These are phyloP conservation scores for Brassica nigra DNA, from an alignment of 345 rosid species.

Conservation along the genomic window DNA sequence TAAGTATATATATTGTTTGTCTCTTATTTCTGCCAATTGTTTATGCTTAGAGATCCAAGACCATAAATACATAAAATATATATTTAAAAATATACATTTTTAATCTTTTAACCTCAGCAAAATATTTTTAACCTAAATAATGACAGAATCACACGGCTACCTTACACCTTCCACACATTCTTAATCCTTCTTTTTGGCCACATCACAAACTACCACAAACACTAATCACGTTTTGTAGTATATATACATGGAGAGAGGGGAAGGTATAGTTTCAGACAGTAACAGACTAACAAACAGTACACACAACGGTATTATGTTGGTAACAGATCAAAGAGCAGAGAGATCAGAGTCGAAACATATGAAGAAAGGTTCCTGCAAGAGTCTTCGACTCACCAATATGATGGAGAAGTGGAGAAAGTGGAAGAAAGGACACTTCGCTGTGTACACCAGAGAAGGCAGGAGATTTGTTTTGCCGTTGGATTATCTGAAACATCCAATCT, in stretches of 20 bases:
- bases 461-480: slow-evolving; percentile 51
- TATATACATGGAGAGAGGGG: slow-evolving; percentile 28
- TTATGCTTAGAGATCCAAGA: neutral
- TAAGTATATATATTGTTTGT: neutral
- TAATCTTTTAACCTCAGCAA: neutral
- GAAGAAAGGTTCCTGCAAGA: slow-evolving; percentile 41
- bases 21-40: neutral
- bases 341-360: slow-evolving; percentile 9
- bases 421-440: slow-evolving; percentile 57
- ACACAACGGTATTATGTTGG: slow-evolving; percentile 32
- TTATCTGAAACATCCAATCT: slow-evolving; percentile 58
- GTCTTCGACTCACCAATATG: slow-evolving; percentile 41
- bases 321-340: slow-evolving; percentile 22
- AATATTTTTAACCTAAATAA: slow-evolving; percentile 6
- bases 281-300: slow-evolving; percentile 33
- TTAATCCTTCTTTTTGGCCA: slow-evolving; percentile 35
- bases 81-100: neutral
- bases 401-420: slow-evolving; percentile 49
- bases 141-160: slow-evolving; percentile 22
- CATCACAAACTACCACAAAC: slow-evolving; percentile 36
- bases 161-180: slow-evolving; percentile 43
- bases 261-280: slow-evolving; percentile 38
- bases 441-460: slow-evolving; percentile 54
- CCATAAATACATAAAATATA: neutral
- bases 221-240: slow-evolving; percentile 31